Evolutionary conservation across 2,329 filamentous ascomycete species (phyloP).

Genomic region (Aspergillus sp.): DNA sequence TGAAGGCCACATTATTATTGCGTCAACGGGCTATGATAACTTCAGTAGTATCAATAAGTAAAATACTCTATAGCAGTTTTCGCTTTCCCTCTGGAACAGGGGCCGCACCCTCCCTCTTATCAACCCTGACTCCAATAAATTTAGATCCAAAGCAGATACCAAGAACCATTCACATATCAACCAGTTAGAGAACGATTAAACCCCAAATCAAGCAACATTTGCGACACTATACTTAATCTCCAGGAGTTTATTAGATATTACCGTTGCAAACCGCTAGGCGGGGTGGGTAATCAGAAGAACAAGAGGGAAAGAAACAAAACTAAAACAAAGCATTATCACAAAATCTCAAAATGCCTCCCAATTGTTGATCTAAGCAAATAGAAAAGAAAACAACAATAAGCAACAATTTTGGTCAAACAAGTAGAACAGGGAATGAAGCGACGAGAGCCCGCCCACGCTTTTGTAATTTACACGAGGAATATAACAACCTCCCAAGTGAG

Average conservation of each 20-base stretch:
- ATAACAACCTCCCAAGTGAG: background rate
- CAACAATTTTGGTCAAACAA: background rate
- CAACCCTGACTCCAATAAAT: background rate
- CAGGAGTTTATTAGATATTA: conserved; percentile 1
- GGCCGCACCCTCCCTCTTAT: too few species aligned
- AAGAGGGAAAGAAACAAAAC: background rate
- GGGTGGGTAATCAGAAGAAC: background rate
- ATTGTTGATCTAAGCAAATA: conserved; percentile 2
- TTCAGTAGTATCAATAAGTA: too few species aligned
- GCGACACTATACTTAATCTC: background rate
- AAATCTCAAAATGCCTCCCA: conserved; percentile 8
- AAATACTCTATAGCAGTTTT: too few species aligned
- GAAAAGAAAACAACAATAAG: conserved; percentile 11
- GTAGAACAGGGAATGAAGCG: conserved; percentile 1
- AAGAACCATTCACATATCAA: background rate
- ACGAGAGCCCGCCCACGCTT: conserved; percentile 32
- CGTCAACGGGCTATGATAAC: too few species aligned
- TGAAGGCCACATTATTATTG: too few species aligned
- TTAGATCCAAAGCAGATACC: background rate
- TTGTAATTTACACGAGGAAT: conserved; percentile 35
- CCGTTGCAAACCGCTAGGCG: background rate
- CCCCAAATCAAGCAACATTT: background rate
- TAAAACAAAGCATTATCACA: conserved; percentile 2
- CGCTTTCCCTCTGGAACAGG: too few species aligned
- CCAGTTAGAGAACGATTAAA: background rate